Conservation (phyloP, 345 rosid species). For the Syzygium aqueum region DNA sequence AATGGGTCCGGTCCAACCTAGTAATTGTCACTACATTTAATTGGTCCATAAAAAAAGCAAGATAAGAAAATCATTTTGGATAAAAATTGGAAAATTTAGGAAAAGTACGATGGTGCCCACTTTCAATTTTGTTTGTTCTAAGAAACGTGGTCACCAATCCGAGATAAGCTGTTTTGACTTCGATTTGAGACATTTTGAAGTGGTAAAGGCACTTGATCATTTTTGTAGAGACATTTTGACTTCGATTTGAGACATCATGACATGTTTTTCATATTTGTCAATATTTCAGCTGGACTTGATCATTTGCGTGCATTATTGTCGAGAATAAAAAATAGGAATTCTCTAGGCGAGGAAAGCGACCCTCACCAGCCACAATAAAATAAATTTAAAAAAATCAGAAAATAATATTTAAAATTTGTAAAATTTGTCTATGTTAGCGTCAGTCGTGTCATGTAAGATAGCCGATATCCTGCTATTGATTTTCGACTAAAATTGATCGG, state of each 20-base stretch:
- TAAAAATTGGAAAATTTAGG: background rate
- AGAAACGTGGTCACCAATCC: background rate
- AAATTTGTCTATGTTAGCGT: too few relatives aligned
- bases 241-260: background rate
- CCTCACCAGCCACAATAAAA: too few relatives aligned
- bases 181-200: background rate
- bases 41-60: background rate
- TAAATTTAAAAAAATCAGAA: too few relatives aligned
- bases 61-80: background rate
- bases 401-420: too few relatives aligned
- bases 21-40: background rate
- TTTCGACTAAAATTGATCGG: too few relatives aligned
- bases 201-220: background rate
- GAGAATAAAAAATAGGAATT: background rate
- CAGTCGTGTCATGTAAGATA: too few relatives aligned
- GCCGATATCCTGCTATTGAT: too few relatives aligned
- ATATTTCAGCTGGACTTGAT: background rate
- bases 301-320: background rate
- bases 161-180: background rate
- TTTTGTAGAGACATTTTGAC: too few relatives aligned
- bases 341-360: too few relatives aligned
- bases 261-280: background rate
- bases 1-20: background rate
- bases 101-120: background rate
- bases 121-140: background rate